Percentiles rank a stretch among this genome's conserved stretches.
phyloP scores from a whole-genome alignment of 192 early-diverging fungal species.

The Backusella psychrophila region DNA sequence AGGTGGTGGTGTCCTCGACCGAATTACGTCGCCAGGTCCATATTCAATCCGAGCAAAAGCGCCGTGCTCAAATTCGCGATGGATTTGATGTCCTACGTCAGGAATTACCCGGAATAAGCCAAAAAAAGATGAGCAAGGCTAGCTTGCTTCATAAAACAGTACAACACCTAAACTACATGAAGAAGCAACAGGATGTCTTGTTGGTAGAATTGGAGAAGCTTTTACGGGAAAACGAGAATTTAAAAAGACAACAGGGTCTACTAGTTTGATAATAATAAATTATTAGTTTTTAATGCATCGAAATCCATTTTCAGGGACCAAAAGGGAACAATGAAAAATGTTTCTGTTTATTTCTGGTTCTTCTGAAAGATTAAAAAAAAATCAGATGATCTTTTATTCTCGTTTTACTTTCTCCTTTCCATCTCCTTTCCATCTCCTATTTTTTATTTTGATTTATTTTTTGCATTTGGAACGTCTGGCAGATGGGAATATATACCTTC shows the following conservation, averaged over 20 bases:
- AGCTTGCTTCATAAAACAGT: conserved; percentile 36
- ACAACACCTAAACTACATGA: conserved; percentile 37
- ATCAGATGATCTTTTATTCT: neutral
- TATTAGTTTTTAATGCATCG: neutral
- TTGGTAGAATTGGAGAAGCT: conserved; percentile 22
- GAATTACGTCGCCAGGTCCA: conserved; percentile 44
- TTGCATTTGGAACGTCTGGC: neutral
- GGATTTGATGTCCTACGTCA: conserved; percentile 41
- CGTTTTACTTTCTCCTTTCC: neutral
- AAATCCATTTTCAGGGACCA: conserved; percentile 3
- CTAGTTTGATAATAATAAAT: neutral
- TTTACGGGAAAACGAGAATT: conserved; percentile 13
- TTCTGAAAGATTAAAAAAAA: neutral
- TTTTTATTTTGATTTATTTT: neutral
- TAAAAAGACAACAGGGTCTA: conserved; percentile 10
- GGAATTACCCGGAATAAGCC: conserved; percentile 31
- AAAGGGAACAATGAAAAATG: neutral
- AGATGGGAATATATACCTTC: neutral
- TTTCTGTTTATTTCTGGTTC: neutral
- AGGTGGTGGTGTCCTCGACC: conserved; percentile 16
- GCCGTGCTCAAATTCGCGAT: conserved; percentile 44
- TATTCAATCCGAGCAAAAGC: conserved; percentile 45
- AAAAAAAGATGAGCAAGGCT: conserved; percentile 45
- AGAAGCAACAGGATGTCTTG: conserved; percentile 27
- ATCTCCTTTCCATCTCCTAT: neutral